Evolutionary conservation across 1,284 basidiomycete genomes (phyloP), one percentile per base, ranked within the genome.

Genomic region (Nidula niveotomentosa): DNA sequence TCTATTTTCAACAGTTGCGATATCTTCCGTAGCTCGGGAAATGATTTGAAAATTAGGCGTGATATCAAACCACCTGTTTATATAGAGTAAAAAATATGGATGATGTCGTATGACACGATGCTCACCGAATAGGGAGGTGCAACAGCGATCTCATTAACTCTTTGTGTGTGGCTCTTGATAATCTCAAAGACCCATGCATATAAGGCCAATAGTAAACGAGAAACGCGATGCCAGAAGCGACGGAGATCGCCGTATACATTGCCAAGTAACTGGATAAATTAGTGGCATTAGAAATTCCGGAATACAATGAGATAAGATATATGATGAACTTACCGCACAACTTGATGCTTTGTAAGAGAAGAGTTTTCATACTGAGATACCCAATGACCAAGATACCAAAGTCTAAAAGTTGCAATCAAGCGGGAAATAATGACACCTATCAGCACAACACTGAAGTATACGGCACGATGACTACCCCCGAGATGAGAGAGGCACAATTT

Each of bases 81-180:
- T 23, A 23, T 23, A 23, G 4, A 23, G 23, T 23, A 23, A 23
- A 23, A 23, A 23, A 23, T 23, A 4, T 23, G 23, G 23, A 23
- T 23, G 4, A 23, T 23, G 23, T 23, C 23, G 23, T 23, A 23
- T 23, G 23, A 23, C 23, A 23, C 4, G 23, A 23, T 23, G 23
- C 23, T 4, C 23, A 23, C 64, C 66, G 63, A 53, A 80, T 62
- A 36, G 79, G 78, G 1, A 79, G 74, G 6, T 73, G 73, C 18
- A 83, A 71, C 36, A 83, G 71, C 7, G 65, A 63, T 36, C 77
- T 65, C n/a, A 89, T 69, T 18, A 92, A 77, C 45, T 70, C 68
- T 46, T 70, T 63, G 61, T 91, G 89, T 7, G 91, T 78, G 15
- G 67, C 68, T 53, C 76, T 73, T 1, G 85, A 85, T 2, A 88